A percentile compares a stretch with the other conserved stretches of the same genome.
Evolutionary conservation across 1,284 basidiomycete species (phyloP).

Genomic region (Coniferiporia sulphurascens): DNA sequence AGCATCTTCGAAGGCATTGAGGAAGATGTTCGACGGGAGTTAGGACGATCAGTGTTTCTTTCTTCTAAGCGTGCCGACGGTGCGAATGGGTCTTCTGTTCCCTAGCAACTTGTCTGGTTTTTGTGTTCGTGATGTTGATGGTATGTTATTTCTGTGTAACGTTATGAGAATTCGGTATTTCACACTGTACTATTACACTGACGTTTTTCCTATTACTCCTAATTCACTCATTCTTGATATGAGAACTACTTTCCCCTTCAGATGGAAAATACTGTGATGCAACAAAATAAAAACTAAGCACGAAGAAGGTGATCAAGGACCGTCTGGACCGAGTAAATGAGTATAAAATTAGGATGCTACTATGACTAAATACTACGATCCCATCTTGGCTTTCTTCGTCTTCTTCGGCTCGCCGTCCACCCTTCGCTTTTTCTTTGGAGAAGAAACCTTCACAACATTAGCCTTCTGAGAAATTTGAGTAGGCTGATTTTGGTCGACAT

Average conservation of each 20-base stretch:
- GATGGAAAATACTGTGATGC: neutral
- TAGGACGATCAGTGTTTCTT: constrained; percentile 7
- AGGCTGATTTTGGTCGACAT: constrained; percentile 32
- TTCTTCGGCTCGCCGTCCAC: constrained; percentile 32
- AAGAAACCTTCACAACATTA: constrained; percentile 32
- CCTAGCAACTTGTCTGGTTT: constrained; percentile 19
- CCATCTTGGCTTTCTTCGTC: constrained; percentile 40
- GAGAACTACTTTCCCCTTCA: neutral
- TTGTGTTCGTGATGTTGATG: constrained; percentile 26
- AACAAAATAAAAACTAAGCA: no score
- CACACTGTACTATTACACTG: constrained; percentile 17
- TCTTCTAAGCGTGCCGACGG: neutral
- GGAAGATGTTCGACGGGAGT: constrained; percentile 44
- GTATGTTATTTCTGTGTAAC: constrained; percentile 19
- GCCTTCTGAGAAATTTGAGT: constrained; percentile 33
- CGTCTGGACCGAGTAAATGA: neutral
- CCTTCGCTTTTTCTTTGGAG: constrained; percentile 12
- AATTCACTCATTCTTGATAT: neutral
- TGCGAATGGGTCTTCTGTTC: constrained; percentile 26
- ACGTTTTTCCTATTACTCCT: neutral
- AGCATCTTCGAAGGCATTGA: constrained; percentile 76
- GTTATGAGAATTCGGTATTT: constrained; percentile 8
- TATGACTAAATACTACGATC: neutral
- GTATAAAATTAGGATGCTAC: neutral
- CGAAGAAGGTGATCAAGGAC: neutral